phyloP scores from a whole-genome alignment of 208 protist species.

The Wallacemonas rigidus region DNA sequence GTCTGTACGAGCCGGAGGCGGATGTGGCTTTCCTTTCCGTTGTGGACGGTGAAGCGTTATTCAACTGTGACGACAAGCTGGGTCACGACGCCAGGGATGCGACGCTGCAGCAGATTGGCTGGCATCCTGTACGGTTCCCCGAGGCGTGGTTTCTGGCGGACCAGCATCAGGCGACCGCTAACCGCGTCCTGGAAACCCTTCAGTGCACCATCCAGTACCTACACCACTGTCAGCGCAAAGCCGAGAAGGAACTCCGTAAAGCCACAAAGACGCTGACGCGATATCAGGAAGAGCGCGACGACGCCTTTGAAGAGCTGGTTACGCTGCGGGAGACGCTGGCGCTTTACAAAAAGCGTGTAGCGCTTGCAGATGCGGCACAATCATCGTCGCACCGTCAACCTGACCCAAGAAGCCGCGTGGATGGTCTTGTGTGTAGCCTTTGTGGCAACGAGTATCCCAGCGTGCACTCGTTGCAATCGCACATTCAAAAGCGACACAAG shows the following conservation, averaged over 20 bases:
- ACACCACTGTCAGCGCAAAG: conserved; percentile 26
- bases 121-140: conserved; percentile 52
- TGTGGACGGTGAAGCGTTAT: conserved; percentile 63
- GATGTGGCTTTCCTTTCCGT: conserved; percentile 75
- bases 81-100: conserved; percentile 44
- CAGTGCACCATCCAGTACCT: conserved; percentile 87
- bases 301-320: conserved; percentile 66
- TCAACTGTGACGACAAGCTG: conserved; percentile 35
- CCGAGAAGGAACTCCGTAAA: conserved; percentile 22
- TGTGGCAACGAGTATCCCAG: conserved; percentile 75
- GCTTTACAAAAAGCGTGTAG: conserved; percentile 32
- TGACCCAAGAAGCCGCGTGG: background rate
- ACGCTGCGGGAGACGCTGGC: conserved; percentile 55
- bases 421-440: conserved; percentile 41
- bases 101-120: conserved; percentile 71
- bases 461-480: conserved; percentile 57
- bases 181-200: conserved; percentile 49
- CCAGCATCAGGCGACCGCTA: conserved; percentile 28
- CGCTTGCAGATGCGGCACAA: background rate
- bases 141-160: conserved; percentile 70
- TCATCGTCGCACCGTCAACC: too few species aligned
- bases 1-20: conserved; percentile 51
- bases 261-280: conserved; percentile 21
- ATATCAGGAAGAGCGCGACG: conserved; percentile 49
- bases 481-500: conserved; percentile 70